Base-by-base conservation (phyloP, 1,284 basidiomycete species). In the Athelia psychrophila region DNA sequence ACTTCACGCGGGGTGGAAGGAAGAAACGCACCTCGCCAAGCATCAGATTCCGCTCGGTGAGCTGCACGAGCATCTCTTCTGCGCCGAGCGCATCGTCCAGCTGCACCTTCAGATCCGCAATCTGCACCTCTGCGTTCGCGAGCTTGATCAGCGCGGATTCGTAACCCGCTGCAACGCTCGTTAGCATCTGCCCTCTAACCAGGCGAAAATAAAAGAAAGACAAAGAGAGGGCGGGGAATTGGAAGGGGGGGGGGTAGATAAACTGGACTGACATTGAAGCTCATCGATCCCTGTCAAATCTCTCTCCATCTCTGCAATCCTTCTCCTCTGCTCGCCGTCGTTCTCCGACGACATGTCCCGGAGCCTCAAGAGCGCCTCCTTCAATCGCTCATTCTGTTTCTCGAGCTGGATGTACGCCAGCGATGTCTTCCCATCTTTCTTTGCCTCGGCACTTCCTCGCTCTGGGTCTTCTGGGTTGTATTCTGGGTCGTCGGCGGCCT, bases 71-170 rank as follows among this genome's bases (percentile, higher is more conserved):
- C 79, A 99, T 88, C 57, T 99, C 97, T 67, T 99, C 95, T 0
- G 95, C 94, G 18, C 92, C 93, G 2, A 97, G 78, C 0, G 97
- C 93, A 66, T 96, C 94, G 64, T 99, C 97, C 10, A 99, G 83
- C 66, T 99, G 96, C 16, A 84, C 65, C 68, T 98, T 98, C 54
- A 99, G 84, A 53, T 98, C 94, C 58, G 97, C 94, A 24, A 98
- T 86, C 60, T 97, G 93, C 1, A 80, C 80, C 63, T 98, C 94
- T 5, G 93, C 90, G 59, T 92, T 93, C 20, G 86, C 72, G 2
- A 97, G 79, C 63, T 91, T 92, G 60, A 87, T 84, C 24, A 91
- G 74, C 1, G 88, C 77, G 24, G 87, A 79, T 58, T 95, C 93
- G 60, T 91, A 89, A 69, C 90, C 84, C 9, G 79, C 93, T 95